Conservation (phyloP, 805 yeast species). For the Lipomyces orientalis region DNA sequence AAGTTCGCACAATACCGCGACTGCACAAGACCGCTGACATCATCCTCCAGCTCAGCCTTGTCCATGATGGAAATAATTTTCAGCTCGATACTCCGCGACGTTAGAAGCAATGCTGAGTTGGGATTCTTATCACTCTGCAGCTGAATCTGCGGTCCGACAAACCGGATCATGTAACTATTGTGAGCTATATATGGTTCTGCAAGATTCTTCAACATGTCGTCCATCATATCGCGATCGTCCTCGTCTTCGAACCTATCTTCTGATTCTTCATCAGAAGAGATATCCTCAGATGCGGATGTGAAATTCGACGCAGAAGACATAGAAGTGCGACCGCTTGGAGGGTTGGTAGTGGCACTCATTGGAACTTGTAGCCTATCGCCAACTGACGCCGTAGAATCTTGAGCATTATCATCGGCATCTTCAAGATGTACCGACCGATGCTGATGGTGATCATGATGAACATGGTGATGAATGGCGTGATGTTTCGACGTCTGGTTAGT, state of each 20-base stretch:
- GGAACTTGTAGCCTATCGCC: background rate
- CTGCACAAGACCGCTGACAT: slow-evolving; percentile 58
- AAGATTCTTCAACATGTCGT: slow-evolving; percentile 46
- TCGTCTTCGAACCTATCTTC: slow-evolving; percentile 51
- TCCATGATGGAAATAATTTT: slow-evolving; percentile 70
- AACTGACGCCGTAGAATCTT: background rate
- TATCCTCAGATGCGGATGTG: background rate
- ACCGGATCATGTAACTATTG: slow-evolving; percentile 67
- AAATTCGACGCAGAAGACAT: background rate
- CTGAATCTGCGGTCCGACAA: slow-evolving; percentile 85
- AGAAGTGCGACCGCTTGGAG: background rate
- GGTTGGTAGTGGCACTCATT: background rate
- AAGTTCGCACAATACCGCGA: slow-evolving; percentile 72
- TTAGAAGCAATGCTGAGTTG: slow-evolving; percentile 68
- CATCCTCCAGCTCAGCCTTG: slow-evolving; percentile 50
- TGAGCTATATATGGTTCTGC: slow-evolving; percentile 35
- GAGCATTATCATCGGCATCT: background rate
- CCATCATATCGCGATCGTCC: slow-evolving; percentile 50
- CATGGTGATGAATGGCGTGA: slow-evolving; percentile 9
- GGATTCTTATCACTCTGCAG: slow-evolving; percentile 57
- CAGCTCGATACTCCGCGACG: slow-evolving; percentile 72
- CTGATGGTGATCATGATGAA: slow-evolving; percentile 5
- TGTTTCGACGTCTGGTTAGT: background rate
- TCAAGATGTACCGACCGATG: background rate
- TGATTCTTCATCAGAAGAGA: slow-evolving; percentile 1